Conservation (phyloP, 2,329 filamentous ascomycete genomes). For the Chrysoporthe austroafricana region DNA sequence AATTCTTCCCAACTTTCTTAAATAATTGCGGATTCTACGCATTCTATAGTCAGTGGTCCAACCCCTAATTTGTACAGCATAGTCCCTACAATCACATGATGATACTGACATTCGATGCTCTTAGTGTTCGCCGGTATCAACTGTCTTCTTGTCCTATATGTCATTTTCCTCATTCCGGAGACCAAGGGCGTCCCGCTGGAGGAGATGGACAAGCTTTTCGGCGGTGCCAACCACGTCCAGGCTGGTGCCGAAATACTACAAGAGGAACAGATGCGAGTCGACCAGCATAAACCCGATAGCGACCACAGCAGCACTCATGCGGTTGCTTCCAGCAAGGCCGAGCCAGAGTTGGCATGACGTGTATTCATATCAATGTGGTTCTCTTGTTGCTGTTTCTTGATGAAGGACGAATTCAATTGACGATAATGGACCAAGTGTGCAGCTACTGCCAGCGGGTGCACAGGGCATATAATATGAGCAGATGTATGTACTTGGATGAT, state of each 20-base stretch:
- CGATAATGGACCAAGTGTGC: background rate
- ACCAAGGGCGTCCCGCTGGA: slow-evolving; percentile 41
- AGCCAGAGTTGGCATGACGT: background rate
- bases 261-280: slow-evolving; percentile 34
- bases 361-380: background rate
- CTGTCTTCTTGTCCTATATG: slow-evolving; percentile 33
- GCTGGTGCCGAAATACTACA: slow-evolving; percentile 39
- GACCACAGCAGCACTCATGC: slow-evolving; percentile 13
- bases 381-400: background rate
- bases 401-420: background rate
- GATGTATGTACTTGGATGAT: no score
- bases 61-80: background rate
- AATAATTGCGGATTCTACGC: slow-evolving; percentile 51
- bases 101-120: background rate
- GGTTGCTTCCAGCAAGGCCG: background rate
- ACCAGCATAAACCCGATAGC: slow-evolving; percentile 29
- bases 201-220: slow-evolving; percentile 42
- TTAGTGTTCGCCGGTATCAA: slow-evolving; percentile 27
- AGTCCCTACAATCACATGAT: no score
- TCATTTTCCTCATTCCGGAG: slow-evolving; percentile 41
- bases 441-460: background rate
- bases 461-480: background rate
- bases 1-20: slow-evolving; percentile 70
- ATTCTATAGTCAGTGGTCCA: slow-evolving; percentile 34
- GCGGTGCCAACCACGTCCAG: slow-evolving; percentile 42